Evolutionary conservation across 257 asterid species (phyloP).

Genomic region (Hygrophila difformis): DNA sequence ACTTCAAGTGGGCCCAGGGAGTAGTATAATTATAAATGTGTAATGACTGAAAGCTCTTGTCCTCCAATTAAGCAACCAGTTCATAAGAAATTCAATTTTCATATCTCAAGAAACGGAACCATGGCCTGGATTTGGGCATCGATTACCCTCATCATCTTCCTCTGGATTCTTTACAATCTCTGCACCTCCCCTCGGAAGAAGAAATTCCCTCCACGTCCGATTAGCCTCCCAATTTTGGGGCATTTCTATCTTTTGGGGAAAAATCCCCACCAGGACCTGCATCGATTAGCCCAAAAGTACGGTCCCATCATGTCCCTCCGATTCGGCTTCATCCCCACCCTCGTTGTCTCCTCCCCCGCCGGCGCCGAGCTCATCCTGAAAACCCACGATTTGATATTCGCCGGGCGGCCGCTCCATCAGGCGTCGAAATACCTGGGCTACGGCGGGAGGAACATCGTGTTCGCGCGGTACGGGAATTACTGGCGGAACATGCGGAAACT

Average conservation of each 20-base stretch:
- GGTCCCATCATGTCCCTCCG: conserved; percentile 20
- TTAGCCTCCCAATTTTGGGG: conserved; percentile 18
- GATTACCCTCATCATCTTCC: neutral
- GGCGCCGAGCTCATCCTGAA: conserved; percentile 26
- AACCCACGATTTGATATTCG: conserved; percentile 17
- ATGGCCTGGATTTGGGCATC: conserved; percentile 15
- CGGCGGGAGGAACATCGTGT: conserved; percentile 10
- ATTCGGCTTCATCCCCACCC: conserved; percentile 17
- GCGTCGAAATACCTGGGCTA: conserved; percentile 12
- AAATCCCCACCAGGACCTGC: conserved; percentile 19
- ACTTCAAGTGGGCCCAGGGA: too few relatives aligned
- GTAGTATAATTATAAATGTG: too few relatives aligned
- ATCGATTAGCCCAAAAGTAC: conserved; percentile 14
- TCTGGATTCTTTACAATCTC: neutral
- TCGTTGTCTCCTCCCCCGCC: conserved; percentile 24
- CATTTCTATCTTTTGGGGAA: conserved; percentile 19
- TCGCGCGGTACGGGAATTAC: conserved; percentile 19
- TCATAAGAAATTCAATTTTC: too few relatives aligned
- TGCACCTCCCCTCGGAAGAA: neutral
- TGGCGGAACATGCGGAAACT: conserved; percentile 32
- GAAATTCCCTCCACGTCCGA: conserved; percentile 15
- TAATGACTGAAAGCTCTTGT: too few relatives aligned
- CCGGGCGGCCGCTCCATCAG: conserved; percentile 13
- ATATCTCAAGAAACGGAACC: too few relatives aligned
- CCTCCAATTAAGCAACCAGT: too few relatives aligned